Base-by-base conservation (phyloP, 805 yeast species). In the Cyberlindnera maritima region DNA sequence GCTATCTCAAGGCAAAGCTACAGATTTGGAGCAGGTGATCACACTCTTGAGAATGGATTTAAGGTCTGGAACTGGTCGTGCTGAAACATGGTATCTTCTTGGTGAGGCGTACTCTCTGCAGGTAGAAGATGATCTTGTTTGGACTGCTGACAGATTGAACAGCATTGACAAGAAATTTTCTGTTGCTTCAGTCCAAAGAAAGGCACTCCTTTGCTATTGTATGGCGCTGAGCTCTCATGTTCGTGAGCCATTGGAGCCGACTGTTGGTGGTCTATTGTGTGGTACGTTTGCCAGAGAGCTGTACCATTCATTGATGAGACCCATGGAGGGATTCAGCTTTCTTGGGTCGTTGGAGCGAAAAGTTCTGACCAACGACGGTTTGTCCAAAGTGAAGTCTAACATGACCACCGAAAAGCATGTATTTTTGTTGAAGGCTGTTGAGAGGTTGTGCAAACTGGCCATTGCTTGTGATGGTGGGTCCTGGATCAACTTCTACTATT, bases 91-190 rank as follows among this genome's bases (percentile, higher is more conserved):
- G 99, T 70, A 81, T 35, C 72, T 88, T 1, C 62, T 94, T 13
- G 96, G 95, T 0, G 89, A 84, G 59, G 82, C 92, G 0, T 90
- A 76, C 55, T 83, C 90, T 0, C 81, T 72, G 47, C 68, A 87
- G 35, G 96, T 85, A 0, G 97, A 92, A 54, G 96, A 90, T 62
- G 96, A 88, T 53, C 66, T 94, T 46, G 80, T 88, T n/a, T 89
- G 96, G 95, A 86, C 92, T 1, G 82, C 96, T 0, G 97, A 91
- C 57, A 86, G 86, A 58, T 66, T 89, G 32, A 83, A 83, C 43
- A 71, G 77, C 0, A 59, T 72, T 0, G 94, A 85, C 6, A 74
- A 81, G 50, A 84, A 84, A 57, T 66, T 67, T 3, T 62, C 67
- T 0, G 84, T 89, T 0, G 88, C 90, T 0, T 65, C 74, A 6